Evolutionary conservation across 2,329 filamentous ascomycete species (phyloP).

Genomic region (Diaporthe sp.): DNA sequence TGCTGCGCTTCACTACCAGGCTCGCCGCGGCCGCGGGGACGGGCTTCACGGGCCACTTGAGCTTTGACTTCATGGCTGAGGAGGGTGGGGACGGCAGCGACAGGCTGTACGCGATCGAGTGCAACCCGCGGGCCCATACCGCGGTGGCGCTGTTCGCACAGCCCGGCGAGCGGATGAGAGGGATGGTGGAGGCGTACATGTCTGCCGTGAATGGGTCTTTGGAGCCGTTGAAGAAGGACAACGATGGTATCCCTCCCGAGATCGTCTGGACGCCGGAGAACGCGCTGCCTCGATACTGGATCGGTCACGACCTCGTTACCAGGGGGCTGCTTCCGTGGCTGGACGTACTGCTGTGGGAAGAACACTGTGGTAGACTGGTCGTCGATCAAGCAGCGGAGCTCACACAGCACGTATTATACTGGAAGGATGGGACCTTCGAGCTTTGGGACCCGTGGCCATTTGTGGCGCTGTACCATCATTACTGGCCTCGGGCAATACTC

Average conservation of each 20-base stretch:
- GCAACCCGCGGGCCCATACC: conserved; percentile 78
- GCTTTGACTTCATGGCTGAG: conserved; percentile 78
- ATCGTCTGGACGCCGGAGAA: conserved; percentile 43
- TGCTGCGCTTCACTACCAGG: conserved; percentile 74
- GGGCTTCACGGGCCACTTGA: conserved; percentile 77
- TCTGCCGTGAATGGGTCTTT: conserved; percentile 54
- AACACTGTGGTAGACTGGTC: conserved; percentile 43
- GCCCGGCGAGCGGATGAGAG: conserved; percentile 55
- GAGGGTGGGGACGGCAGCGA: conserved; percentile 53
- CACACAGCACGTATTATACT: conserved; percentile 57
- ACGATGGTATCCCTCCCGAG: neutral
- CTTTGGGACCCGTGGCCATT: conserved; percentile 69
- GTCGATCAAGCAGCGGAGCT: conserved; percentile 49
- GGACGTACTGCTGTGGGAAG: conserved; percentile 45
- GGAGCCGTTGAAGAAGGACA: conserved; percentile 38
- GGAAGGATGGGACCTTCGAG: conserved; percentile 69
- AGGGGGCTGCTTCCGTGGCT: conserved; percentile 64
- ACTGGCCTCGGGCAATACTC: conserved; percentile 67
- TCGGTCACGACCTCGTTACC: conserved; percentile 75
- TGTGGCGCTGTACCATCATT: conserved; percentile 70
- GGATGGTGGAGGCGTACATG: conserved; percentile 68
- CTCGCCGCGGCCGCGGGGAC: conserved; percentile 62
- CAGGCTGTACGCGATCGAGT: conserved; percentile 76
- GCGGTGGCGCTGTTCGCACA: conserved; percentile 72
- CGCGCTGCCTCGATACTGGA: conserved; percentile 68